Evolutionary conservation across 768 basidiomycete genomes (phyloP).

Genomic region (Rhizopogon vulgaris): DNA sequence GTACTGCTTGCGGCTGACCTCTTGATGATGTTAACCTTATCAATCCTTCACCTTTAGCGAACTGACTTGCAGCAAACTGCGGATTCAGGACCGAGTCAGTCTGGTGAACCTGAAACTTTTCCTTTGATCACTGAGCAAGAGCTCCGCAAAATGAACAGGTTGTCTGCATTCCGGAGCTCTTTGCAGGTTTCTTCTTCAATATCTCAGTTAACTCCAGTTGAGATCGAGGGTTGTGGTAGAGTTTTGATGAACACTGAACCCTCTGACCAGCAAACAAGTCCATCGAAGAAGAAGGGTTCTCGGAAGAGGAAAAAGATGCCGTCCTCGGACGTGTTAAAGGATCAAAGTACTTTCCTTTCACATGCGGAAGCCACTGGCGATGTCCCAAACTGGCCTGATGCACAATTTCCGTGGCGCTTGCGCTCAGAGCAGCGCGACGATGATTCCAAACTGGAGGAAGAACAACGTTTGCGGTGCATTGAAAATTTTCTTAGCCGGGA

Average conservation of each 20-base stretch:
- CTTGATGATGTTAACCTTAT: slow-evolving; percentile 6
- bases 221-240: slow-evolving; percentile 63
- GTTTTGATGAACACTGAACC: slow-evolving; percentile 56
- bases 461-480: slow-evolving; percentile 59
- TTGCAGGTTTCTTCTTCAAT: slow-evolving; percentile 29
- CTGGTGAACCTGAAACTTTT: slow-evolving; percentile 7
- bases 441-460: slow-evolving; percentile 45
- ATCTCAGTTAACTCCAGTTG: slow-evolving; percentile 48
- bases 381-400: slow-evolving; percentile 73
- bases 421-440: slow-evolving; percentile 51
- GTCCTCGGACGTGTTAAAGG: slow-evolving; percentile 15
- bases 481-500: slow-evolving; percentile 70
- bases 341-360: slow-evolving; percentile 7
- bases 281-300: slow-evolving; percentile 32
- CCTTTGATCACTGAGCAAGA: slow-evolving; percentile 46
- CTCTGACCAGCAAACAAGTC: slow-evolving; percentile 28
- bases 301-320: slow-evolving; percentile 47
- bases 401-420: slow-evolving; percentile 72
- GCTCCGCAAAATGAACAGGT: slow-evolving; percentile 56
- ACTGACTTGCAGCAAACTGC: slow-evolving; percentile 16
- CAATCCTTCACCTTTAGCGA: slow-evolving; percentile 14
- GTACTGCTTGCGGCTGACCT: slow-evolving; percentile 17
- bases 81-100: slow-evolving; percentile 12
- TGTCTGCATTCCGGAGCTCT: slow-evolving; percentile 59
- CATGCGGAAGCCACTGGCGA: slow-evolving; percentile 30